Percentiles rank a stretch among this genome's conserved stretches.
Evolutionary conservation across 2,329 filamentous ascomycete species (phyloP).

Genomic region (Claviceps capensis): DNA sequence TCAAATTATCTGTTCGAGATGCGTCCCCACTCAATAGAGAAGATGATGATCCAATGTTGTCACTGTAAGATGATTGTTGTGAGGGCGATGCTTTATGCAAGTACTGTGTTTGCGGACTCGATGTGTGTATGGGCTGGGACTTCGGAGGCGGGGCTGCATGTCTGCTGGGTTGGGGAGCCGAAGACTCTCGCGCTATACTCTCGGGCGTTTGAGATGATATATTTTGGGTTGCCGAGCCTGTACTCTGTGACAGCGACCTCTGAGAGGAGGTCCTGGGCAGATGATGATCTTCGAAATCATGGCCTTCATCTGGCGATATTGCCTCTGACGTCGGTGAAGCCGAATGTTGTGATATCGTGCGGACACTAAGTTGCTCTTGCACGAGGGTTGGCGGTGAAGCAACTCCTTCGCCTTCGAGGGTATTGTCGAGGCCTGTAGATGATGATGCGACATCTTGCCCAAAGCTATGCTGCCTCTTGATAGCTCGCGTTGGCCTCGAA

Average conservation of each 20-base stretch:
- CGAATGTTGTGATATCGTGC: constrained; percentile 21
- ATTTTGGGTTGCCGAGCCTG: constrained; percentile 22
- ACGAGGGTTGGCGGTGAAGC: constrained; percentile 11
- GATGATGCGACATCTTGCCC: constrained; percentile 29
- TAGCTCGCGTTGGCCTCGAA: constrained; percentile 39
- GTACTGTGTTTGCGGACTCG: constrained; percentile 6
- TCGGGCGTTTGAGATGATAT: constrained; percentile 11
- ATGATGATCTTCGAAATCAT: constrained; percentile 14
- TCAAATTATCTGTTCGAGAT: constrained; percentile 59
- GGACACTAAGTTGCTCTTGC: constrained; percentile 20
- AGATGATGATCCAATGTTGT: constrained; percentile 32
- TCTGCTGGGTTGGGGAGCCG: constrained; percentile 10
- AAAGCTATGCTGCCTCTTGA: constrained; percentile 32
- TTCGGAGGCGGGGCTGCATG: constrained; percentile 1
- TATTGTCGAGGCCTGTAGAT: constrained; percentile 32
- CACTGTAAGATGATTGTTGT: constrained; percentile 12
- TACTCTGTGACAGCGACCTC: constrained; percentile 39
- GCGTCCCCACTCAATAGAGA: constrained; percentile 54
- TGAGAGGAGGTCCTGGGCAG: constrained; percentile 30
- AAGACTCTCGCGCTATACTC: constrained; percentile 25
- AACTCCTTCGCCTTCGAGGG: constrained; percentile 19
- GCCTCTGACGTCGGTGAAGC: constrained; percentile 29
- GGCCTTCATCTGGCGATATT: constrained; percentile 41
- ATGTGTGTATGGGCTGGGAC: background rate
- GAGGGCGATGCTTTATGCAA: constrained; percentile 3